Conservation (phyloP, 2,329 filamentous ascomycete genomes). For the Fusarium fujikuroi region DNA sequence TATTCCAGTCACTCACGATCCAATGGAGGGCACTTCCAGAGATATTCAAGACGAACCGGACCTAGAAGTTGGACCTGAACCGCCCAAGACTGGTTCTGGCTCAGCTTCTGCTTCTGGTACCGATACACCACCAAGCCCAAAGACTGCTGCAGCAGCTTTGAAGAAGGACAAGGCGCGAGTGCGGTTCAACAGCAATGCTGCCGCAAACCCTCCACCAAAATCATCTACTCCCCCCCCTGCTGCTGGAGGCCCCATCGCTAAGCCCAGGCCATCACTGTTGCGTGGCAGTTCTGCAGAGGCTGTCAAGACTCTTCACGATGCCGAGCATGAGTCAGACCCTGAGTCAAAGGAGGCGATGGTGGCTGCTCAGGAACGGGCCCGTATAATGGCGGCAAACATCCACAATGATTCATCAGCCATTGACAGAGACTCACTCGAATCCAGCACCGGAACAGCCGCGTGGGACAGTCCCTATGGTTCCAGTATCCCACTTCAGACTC, state of each 20-base stretch:
- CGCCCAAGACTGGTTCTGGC: constrained; percentile 1
- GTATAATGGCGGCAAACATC: constrained; percentile 55
- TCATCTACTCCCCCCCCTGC: constrained; percentile 24
- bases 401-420: constrained; percentile 49
- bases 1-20: background rate
- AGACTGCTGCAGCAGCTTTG: constrained; percentile 29
- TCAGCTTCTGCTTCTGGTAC: background rate
- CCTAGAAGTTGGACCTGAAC: constrained; percentile 28
- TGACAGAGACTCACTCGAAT: constrained; percentile 53
- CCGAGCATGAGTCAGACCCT: constrained; percentile 41
- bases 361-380: constrained; percentile 57
- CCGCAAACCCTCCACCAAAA: constrained; percentile 41
- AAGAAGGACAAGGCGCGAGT: constrained; percentile 59
- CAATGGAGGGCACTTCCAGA: constrained; percentile 38
- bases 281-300: constrained; percentile 56
- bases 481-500: constrained; percentile 49
- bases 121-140: constrained; percentile 24
- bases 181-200: constrained; percentile 60
- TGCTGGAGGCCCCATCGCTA: constrained; percentile 32
- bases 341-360: constrained; percentile 49
- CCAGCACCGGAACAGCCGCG: constrained; percentile 45
- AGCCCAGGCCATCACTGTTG: constrained; percentile 55
- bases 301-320: constrained; percentile 44
- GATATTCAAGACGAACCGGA: constrained; percentile 39
- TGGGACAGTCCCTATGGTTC: constrained; percentile 42